Base-by-base conservation (phyloP, 805 yeast species). In the Candida boidinii region DNA sequence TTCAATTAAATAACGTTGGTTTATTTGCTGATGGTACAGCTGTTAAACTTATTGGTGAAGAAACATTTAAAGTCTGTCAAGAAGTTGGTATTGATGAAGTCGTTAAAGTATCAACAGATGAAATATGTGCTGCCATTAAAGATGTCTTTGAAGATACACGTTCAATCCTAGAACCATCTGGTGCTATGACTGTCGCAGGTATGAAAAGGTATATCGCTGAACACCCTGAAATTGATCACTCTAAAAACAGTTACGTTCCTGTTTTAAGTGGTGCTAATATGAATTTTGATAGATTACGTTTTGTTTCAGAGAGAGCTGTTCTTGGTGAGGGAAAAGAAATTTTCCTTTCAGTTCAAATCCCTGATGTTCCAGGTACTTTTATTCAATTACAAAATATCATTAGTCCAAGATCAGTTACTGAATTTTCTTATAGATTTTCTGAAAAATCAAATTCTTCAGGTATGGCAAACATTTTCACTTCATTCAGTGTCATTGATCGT, bases 241-340 rank as follows among this genome's bases (percentile, higher is more conserved):
- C 76, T 4, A 60, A 66, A 30, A 72, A 77, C 41, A 76, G 85
- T 1, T 87, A 85, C 48, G 80, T 84, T 25, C 90, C 96, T 6
- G 70, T 92, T 16, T 66, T 92, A 36, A 81, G 94, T 15, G 99
- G 99, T 38, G 99, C 99, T 23, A 92, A 92, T 60, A 88, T 92
- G 95, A 90, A 94, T 63, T 92, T 92, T 53, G 98, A 90, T 58
- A 73, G 99, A 48, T 68, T 92, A 48, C 72, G 99, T 54, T 92
- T 92, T 57, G 96, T 92, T 15, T 76, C 95, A 37, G 99, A 92
- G 59, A 79, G 99, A 59, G 96, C 98, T 11, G 94, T 85, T 32
- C 69, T 92, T n/a, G 99, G 98, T 61, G 97, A 90, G 56, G 98
- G 97, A 35, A 84, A 80, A 46, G 99, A 92, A 63, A 95, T 86